Conservation (phyloP, 2,329 filamentous ascomycete species). For the Endoconidiophora laricicola region DNA sequence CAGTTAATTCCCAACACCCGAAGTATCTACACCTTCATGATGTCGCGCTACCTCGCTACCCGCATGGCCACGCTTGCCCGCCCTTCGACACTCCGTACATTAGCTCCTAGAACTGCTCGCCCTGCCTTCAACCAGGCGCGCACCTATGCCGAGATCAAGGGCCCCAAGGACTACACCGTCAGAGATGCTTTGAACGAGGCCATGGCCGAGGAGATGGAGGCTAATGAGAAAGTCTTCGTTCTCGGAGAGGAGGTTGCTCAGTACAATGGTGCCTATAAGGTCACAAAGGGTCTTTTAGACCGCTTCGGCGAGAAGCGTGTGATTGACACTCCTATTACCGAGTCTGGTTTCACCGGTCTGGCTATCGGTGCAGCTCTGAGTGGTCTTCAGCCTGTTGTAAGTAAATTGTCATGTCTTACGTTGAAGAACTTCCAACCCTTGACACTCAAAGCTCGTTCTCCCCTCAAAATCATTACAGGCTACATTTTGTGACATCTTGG, state of each 20-base stretch:
- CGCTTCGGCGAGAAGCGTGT: slow-evolving; percentile 94
- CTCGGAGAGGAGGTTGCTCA: slow-evolving; percentile 97
- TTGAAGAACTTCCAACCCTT: neutral
- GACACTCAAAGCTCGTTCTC: neutral
- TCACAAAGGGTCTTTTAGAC: slow-evolving; percentile 93
- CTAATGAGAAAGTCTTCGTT: slow-evolving; percentile 87
- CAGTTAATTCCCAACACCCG: neutral
- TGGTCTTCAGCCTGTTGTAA: slow-evolving; percentile 81
- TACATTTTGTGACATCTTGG: neutral
- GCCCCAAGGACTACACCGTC: slow-evolving; percentile 85
- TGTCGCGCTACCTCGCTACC: slow-evolving; percentile 12
- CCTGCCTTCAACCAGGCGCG: slow-evolving; percentile 26
- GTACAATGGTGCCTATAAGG: slow-evolving; percentile 99
- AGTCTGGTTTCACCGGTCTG: slow-evolving; percentile 86
- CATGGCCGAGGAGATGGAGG: slow-evolving; percentile 89
- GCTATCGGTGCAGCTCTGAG: slow-evolving; percentile 89
- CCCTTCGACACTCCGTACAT: slow-evolving; percentile 8
- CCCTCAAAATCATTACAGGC: neutral
- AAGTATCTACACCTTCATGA: slow-evolving; percentile 4
- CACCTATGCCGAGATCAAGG: slow-evolving; percentile 39
- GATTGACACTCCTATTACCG: slow-evolving; percentile 96
- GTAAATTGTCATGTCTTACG: slow-evolving; percentile 22
- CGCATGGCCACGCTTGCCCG: slow-evolving; percentile 12
- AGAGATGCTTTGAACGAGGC: slow-evolving; percentile 96
- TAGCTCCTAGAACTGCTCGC: slow-evolving; percentile 10